Base-by-base conservation (phyloP, 176 grass and related monocot genomes). In the Paspalum notatum region DNA sequence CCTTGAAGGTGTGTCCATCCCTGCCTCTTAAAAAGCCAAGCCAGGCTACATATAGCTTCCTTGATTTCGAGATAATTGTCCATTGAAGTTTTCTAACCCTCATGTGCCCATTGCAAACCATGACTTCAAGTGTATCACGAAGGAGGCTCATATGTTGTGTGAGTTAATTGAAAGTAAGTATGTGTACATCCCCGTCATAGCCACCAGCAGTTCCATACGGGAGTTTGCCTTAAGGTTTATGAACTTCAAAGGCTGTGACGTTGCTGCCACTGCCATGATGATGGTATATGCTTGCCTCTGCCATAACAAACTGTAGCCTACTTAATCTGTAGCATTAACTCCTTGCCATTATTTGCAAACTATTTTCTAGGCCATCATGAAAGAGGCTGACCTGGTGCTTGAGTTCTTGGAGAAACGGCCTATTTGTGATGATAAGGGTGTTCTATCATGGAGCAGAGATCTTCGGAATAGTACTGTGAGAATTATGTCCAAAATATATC, bases 101-200 rank as follows among this genome's bases (percentile, higher is more conserved):
- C 10, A 27, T 62, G 10, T 27, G 58, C n/a, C 50, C 11, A 40
- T 54, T 52, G 49, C 9, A 13, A 72, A 39, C 9, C 7, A 55
- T 49, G 26, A 17, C 39, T 72, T n/a, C 22, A 73, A 73, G 74
- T 77, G 74, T 62, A 24, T 77, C 16, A 24, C 24, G 13, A 18
- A 32, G 57, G 74, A 77, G 25, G 74, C 74, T 38, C 25, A 77
- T 13, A 24, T 77, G 37, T 49, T 77, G 75, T 41, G 37, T 12
- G 18, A 74, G 37, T 42, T 32, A 10, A 32, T 74, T 51, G 22
- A 12, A 7, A 26, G 0, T n/a, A 6, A 7, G 10, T 6, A 9
- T 20, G 4, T 6, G 2, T 1, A 1, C 5, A 32, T 9, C 26
- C 0, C 17, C 25, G 1, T 1, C 4, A 39, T 72, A 1, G 1